These are phyloP conservation scores for Candida pseudoviswanathii DNA, from an alignment of 1,139 yeast species.

Conservation along the genomic window DNA sequence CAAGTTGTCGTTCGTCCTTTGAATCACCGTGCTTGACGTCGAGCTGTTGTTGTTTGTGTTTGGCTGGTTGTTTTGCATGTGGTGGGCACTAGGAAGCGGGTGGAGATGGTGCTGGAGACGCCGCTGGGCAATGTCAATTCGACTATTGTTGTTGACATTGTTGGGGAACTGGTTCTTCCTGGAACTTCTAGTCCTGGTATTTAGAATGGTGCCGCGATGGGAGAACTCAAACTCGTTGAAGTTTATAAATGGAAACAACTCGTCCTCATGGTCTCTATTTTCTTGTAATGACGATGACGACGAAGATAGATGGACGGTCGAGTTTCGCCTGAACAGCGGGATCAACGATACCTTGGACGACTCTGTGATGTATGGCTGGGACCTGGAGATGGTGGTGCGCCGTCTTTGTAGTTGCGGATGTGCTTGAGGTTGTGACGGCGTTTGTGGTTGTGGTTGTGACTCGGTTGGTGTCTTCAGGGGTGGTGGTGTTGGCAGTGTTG, in stretches of 20 bases:
- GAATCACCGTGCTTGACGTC: slow-evolving; percentile 1
- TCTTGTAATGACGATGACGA: not conserved
- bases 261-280: slow-evolving; percentile 1
- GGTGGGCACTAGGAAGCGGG: not conserved
- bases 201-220: slow-evolving; percentile 11
- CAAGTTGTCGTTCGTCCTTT: slow-evolving; percentile 1
- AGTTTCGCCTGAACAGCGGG: not conserved
- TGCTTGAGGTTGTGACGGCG: not conserved
- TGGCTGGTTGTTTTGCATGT: not conserved
- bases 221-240: slow-evolving; percentile 14
- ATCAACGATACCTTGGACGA: not conserved
- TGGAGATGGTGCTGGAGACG: not conserved
- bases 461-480: not conserved
- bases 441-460: not conserved
- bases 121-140: not conserved
- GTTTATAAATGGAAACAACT: slow-evolving; percentile 8
- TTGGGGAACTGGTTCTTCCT: not conserved
- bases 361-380: not conserved
- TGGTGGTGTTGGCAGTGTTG: not conserved
- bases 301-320: not conserved
- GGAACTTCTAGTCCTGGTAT: slow-evolving; percentile 3
- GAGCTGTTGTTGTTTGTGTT: not conserved
- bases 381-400: not conserved
- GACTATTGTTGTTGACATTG: not conserved
- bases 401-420: not conserved